Evolutionary conservation across 176 grass and related monocot genomes (phyloP).

Genomic region (Raddia guianensis): DNA sequence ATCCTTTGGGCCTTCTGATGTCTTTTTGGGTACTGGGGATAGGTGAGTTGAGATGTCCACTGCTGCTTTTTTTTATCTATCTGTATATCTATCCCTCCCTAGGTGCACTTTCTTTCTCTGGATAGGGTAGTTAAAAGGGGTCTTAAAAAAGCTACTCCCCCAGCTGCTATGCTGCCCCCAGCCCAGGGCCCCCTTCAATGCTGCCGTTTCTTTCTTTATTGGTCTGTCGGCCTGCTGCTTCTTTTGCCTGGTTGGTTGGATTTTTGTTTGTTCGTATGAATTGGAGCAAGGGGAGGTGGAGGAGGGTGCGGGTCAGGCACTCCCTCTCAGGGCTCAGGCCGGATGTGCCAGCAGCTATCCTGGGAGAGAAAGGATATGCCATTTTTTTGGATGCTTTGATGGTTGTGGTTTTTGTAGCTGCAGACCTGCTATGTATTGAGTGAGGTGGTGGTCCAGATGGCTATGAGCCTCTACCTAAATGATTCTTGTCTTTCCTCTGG

Average conservation of each 20-base stretch:
- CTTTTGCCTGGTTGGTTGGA: constrained; percentile 21
- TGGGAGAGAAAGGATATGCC: neutral
- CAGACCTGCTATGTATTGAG: neutral
- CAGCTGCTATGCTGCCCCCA: neutral
- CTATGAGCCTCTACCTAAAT: neutral
- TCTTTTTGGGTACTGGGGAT: constrained; percentile 9
- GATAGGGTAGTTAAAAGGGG: neutral
- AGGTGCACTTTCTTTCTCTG: neutral
- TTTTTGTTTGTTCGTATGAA: constrained; percentile 17
- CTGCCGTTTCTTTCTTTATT: constrained; percentile 39
- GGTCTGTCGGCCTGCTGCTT: constrained; percentile 2
- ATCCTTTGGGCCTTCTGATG: constrained; percentile 2
- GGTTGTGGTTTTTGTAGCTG: neutral
- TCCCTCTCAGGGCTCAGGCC: neutral
- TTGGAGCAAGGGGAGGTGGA: neutral
- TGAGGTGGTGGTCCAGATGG: neutral
- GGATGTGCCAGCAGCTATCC: neutral
- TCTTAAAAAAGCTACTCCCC: constrained; percentile 11
- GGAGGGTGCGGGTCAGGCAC: neutral
- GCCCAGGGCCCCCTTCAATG: neutral
- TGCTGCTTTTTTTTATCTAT: neutral
- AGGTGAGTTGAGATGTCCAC: neutral
- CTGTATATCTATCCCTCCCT: neutral
- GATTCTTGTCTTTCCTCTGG: neutral
- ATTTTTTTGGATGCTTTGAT: neutral